Conservation (phyloP, 345 rosid species). For the Atalantia buxifolia region DNA sequence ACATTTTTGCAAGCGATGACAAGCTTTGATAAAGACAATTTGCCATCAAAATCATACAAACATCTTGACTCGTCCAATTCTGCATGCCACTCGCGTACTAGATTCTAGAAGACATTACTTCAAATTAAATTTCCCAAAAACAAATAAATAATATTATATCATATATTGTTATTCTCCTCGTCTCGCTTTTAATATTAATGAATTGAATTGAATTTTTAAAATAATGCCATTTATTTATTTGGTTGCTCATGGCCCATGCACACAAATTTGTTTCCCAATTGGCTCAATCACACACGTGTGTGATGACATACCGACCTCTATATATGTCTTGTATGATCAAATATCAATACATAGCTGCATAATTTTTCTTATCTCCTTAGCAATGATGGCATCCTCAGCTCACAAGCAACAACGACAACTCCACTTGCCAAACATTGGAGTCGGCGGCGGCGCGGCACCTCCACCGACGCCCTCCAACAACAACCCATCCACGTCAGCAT, state of each 20-base stretch:
- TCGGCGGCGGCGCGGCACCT: constrained; percentile 64
- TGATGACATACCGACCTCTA: not conserved
- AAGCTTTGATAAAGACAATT: not conserved
- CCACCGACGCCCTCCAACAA: constrained; percentile 71
- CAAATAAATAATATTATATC: not conserved
- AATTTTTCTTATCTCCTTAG: not conserved
- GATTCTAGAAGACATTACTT: not conserved
- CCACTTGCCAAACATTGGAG: constrained; percentile 34
- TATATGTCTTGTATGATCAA: not conserved
- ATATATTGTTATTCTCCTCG: not conserved
- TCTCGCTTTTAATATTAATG: not conserved
- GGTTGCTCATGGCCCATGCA: not conserved
- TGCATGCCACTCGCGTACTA: not conserved
- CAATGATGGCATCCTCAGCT: constrained; percentile 46
- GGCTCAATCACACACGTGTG: not conserved
- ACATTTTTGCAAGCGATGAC: not conserved
- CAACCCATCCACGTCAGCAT: constrained; percentile 32
- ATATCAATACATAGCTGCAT: not conserved
- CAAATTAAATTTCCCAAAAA: not conserved
- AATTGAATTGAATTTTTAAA: too few species aligned
- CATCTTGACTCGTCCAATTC: not conserved
- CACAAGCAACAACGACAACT: constrained; percentile 40
- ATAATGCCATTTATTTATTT: not conserved
- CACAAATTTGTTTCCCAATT: not conserved
- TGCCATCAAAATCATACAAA: not conserved